Conservation (phyloP, 768 basidiomycete genomes). For the Mycena indigotica region DNA sequence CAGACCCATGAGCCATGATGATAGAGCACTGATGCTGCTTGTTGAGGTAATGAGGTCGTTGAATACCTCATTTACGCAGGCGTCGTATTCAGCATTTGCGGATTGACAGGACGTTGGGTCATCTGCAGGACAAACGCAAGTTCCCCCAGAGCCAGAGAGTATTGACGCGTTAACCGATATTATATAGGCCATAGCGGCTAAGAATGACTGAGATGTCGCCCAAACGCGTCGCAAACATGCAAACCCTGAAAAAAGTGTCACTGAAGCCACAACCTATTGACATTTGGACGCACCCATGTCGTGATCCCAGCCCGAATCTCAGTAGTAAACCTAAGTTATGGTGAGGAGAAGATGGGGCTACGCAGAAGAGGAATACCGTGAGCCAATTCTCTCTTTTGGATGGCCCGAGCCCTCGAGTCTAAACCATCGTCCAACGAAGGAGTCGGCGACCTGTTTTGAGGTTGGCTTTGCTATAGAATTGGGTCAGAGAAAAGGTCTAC, state of each 20-base stretch:
- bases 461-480: neutral
- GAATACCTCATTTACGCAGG: constrained; percentile 62
- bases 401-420: constrained; percentile 72
- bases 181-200: constrained; percentile 87
- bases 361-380: constrained; percentile 53
- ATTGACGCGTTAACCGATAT: constrained; percentile 88
- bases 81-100: constrained; percentile 52
- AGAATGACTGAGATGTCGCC: neutral
- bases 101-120: constrained; percentile 55
- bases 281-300: constrained; percentile 59
- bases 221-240: neutral
- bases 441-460: constrained; percentile 43
- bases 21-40: constrained; percentile 72
- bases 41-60: constrained; percentile 84
- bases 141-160: constrained; percentile 74
- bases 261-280: neutral
- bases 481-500: constrained; percentile 11
- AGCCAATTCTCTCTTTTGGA: constrained; percentile 61
- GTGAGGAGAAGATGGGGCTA: neutral
- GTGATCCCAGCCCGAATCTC: constrained; percentile 80
- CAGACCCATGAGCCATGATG: constrained; percentile 81
- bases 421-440: constrained; percentile 59
- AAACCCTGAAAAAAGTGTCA: constrained; percentile 12
- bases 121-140: constrained; percentile 69
- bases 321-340: constrained; percentile 44